A percentile compares a stretch with the other conserved stretches of the same genome.
Conservation (phyloP, 495 filamentous ascomycete species). For the Hypoxylon lienhwacheense region DNA sequence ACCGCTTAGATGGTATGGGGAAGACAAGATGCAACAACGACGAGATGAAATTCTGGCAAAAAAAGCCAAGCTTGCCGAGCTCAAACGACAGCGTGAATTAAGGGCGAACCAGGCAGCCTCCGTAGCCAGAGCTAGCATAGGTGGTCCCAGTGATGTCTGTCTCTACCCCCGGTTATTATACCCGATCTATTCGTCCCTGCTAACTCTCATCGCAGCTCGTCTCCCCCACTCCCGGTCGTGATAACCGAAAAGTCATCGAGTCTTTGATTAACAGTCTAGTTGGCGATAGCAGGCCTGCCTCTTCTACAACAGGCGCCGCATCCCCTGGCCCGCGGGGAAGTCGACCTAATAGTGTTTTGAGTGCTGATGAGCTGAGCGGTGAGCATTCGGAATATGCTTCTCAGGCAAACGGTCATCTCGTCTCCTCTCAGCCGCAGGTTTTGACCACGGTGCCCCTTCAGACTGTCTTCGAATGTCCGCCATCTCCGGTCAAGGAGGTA, state of each 20-base stretch:
- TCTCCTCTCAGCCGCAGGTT: constrained; percentile 41
- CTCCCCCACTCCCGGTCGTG: constrained; percentile 68
- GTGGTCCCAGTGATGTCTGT: constrained; percentile 54
- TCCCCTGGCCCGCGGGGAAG: constrained; percentile 69
- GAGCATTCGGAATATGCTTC: constrained; percentile 62
- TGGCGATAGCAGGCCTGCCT: constrained; percentile 72
- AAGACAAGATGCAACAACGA: constrained; percentile 70
- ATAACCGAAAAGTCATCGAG: constrained; percentile 80
- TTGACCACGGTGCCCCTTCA: constrained; percentile 67
- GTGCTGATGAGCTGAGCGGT: constrained; percentile 70
- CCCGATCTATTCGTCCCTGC: constrained; percentile 26
- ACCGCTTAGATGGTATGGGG: too few relatives aligned
- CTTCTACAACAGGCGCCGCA: constrained; percentile 65
- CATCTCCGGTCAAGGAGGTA: constrained; percentile 73
- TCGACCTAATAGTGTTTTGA: constrained; percentile 81
- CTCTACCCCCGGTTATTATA: background rate
- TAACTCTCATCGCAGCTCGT: constrained; percentile 56
- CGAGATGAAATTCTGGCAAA: constrained; percentile 94
- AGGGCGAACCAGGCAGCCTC: constrained; percentile 69
- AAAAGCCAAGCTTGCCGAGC: constrained; percentile 89
- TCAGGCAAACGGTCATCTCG: constrained; percentile 43
- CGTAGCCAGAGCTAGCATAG: constrained; percentile 62
- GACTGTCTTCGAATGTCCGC: constrained; percentile 73
- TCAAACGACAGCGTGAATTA: constrained; percentile 87
- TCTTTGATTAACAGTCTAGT: constrained; percentile 76